Conservation (phyloP, 2,329 filamentous ascomycete genomes). For the Elsinoe arachidis region DNA sequence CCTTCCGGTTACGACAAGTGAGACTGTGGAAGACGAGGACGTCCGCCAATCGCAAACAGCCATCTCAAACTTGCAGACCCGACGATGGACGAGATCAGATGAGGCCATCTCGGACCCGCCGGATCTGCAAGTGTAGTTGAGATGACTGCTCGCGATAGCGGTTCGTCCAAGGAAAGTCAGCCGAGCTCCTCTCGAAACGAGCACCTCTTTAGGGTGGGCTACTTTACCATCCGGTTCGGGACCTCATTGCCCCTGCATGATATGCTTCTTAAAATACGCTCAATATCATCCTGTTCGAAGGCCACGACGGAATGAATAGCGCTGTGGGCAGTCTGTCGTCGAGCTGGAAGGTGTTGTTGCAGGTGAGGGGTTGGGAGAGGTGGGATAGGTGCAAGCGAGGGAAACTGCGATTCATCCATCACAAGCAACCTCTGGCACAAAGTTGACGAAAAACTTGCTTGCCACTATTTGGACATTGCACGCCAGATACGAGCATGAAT, state of each 20-base stretch:
- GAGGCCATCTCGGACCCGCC: background rate
- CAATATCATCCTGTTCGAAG: too few relatives aligned
- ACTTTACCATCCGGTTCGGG: constrained; percentile 28
- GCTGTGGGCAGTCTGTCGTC: too few relatives aligned
- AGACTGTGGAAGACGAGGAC: constrained; percentile 19
- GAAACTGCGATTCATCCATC: background rate
- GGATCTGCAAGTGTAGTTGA: constrained; percentile 12
- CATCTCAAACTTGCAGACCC: constrained; percentile 1
- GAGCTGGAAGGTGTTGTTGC: too few relatives aligned
- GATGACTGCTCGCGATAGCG: constrained; percentile 2
- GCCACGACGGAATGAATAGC: too few relatives aligned
- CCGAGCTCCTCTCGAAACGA: constrained; percentile 15
- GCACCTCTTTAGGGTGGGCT: background rate
- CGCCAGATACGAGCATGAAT: too few relatives aligned
- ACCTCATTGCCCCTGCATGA: constrained; percentile 17
- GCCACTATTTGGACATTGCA: too few relatives aligned
- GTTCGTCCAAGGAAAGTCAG: constrained; percentile 21
- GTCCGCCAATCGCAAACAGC: background rate
- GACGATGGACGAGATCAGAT: background rate
- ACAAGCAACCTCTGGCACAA: background rate
- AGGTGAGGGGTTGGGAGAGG: too few relatives aligned
- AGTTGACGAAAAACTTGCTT: too few relatives aligned
- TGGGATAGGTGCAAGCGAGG: background rate
- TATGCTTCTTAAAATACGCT: background rate
- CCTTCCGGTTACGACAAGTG: constrained; percentile 28